A percentile compares a stretch with the other conserved stretches of the same genome.
phyloP scores from a whole-genome alignment of 2,329 filamentous ascomycete species.

The Claviceps pusilla region DNA sequence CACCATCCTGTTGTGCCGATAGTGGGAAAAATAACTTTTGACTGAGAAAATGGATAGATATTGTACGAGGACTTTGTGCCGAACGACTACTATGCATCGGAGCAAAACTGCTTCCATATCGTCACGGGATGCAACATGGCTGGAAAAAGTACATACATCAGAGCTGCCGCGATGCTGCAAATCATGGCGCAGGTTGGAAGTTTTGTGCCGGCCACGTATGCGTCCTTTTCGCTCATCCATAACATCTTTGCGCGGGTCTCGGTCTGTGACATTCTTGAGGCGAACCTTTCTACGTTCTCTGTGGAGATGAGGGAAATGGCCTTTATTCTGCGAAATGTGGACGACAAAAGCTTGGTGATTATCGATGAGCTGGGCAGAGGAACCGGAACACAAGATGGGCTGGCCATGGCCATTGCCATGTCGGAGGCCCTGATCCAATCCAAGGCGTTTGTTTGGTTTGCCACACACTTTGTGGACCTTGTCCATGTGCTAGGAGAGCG shows the following conservation, averaged over 20 bases:
- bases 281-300: conserved; percentile 85
- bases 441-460: conserved; percentile 74
- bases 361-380: conserved; percentile 87
- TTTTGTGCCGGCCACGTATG: conserved; percentile 78
- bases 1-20: too few relatives aligned
- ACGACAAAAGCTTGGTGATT: conserved; percentile 60
- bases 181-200: conserved; percentile 91
- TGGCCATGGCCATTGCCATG: conserved; percentile 80
- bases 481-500: conserved; percentile 60
- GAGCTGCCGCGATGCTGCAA: conserved; percentile 65
- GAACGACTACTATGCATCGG: conserved; percentile 77
- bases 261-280: conserved; percentile 74
- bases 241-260: conserved; percentile 81
- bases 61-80: conserved; percentile 59
- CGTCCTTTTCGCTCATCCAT: conserved; percentile 62
- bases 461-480: conserved; percentile 79
- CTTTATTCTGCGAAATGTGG: conserved; percentile 75
- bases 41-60: conserved; percentile 24
- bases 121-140: conserved; percentile 98
- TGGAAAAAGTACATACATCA: conserved; percentile 90
- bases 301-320: conserved; percentile 93
- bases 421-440: conserved; percentile 75
- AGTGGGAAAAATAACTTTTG: not conserved
- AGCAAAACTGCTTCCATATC: conserved; percentile 74
- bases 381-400: conserved; percentile 74